Evolutionary conservation across 2,329 filamentous ascomycete species (phyloP).

Genomic region (Talaromyces sp.): DNA sequence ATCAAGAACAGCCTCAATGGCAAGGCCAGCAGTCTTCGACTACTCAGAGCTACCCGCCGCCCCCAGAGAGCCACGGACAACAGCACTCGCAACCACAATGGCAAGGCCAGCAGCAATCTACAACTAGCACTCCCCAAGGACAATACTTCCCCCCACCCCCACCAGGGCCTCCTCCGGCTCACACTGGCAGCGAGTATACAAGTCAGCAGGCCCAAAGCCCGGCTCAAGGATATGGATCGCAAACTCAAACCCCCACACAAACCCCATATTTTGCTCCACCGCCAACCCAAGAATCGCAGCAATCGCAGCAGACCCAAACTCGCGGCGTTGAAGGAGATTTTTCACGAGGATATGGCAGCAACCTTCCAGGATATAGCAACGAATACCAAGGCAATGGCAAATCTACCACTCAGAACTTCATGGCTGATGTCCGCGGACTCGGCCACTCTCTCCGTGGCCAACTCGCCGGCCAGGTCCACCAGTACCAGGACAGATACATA

Average conservation of each 20-base stretch:
- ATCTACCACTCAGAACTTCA: slow-evolving; percentile 30
- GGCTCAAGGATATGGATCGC: slow-evolving; percentile 4
- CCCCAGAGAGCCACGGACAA: neutral
- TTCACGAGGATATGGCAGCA: slow-evolving; percentile 23
- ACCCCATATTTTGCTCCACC: slow-evolving; percentile 40
- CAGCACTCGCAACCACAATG: slow-evolving; percentile 11
- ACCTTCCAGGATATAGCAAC: neutral
- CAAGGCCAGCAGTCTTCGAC: neutral
- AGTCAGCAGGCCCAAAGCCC: neutral
- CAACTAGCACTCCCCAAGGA: slow-evolving; percentile 13
- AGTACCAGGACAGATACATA: slow-evolving; percentile 36
- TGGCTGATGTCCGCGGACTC: slow-evolving; percentile 33
- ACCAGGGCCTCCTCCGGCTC: slow-evolving; percentile 26
- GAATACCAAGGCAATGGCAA: slow-evolving; percentile 7
- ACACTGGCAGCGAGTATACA: neutral
- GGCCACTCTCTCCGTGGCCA: slow-evolving; percentile 30
- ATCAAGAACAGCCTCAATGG: slow-evolving; percentile 9
- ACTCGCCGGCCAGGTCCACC: slow-evolving; percentile 34
- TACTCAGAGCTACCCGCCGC: neutral
- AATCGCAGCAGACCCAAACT: slow-evolving; percentile 29
- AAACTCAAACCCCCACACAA: slow-evolving; percentile 12
- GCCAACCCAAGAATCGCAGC: slow-evolving; percentile 25
- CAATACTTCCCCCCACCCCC: slow-evolving; percentile 36
- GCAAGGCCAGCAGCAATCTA: slow-evolving; percentile 14
- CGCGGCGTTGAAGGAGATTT: slow-evolving; percentile 27